Evolutionary conservation across 352 stramenopile genomes (phyloP).

Genomic region (Globisporangium parvum): DNA sequence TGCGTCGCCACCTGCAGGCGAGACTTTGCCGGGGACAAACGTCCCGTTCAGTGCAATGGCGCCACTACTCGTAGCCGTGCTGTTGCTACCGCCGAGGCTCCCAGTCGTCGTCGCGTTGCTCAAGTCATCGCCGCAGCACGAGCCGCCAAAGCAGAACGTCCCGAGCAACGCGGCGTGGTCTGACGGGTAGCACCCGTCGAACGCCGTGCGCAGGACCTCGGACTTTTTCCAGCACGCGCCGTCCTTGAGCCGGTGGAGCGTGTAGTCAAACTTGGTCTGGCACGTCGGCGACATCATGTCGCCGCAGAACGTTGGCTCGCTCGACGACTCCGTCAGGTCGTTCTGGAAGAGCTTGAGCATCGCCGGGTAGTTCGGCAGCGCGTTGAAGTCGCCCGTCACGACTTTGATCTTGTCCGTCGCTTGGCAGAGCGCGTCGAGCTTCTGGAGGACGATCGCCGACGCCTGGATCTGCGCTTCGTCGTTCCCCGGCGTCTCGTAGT

Average conservation of each 20-base stretch:
- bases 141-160: slow-evolving; percentile 52
- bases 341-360: slow-evolving; percentile 53
- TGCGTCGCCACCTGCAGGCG: neutral
- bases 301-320: slow-evolving; percentile 59
- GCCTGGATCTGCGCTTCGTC: slow-evolving; percentile 61
- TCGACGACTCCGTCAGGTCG: slow-evolving; percentile 39
- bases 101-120: slow-evolving; percentile 3
- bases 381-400: slow-evolving; percentile 69
- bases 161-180: slow-evolving; percentile 58
- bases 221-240: slow-evolving; percentile 48
- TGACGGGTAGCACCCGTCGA: slow-evolving; percentile 66
- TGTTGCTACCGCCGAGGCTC: neutral
- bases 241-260: slow-evolving; percentile 31
- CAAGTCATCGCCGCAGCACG: slow-evolving; percentile 44
- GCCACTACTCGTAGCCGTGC: neutral
- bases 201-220: slow-evolving; percentile 54
- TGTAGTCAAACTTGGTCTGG: slow-evolving; percentile 72
- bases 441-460: slow-evolving; percentile 58
- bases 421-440: slow-evolving; percentile 43
- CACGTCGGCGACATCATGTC: slow-evolving; percentile 55
- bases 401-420: slow-evolving; percentile 53
- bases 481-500: slow-evolving; percentile 79
- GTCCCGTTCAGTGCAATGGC: slow-evolving; percentile 16
- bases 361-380: slow-evolving; percentile 51
- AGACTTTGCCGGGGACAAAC: slow-evolving; percentile 20